Evolutionary conservation across 805 yeast genomes (phyloP), one percentile per base, ranked within the genome.

Genomic region (Suhomyces kilbournensis): DNA sequence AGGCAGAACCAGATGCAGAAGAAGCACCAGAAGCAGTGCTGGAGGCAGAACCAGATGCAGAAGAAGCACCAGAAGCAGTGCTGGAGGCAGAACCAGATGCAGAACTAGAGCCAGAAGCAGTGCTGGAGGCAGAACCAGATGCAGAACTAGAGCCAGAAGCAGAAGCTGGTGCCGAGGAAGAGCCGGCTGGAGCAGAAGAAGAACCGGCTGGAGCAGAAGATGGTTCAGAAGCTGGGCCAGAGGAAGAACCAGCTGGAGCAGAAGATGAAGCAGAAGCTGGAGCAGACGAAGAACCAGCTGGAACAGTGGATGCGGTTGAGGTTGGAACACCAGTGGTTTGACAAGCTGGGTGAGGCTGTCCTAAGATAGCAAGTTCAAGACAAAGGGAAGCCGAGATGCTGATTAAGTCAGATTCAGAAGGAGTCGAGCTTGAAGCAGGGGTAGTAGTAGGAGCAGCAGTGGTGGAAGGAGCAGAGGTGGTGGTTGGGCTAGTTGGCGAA

Each of bases 21-120:
- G 30, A 8, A 9, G 17, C 30, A 10, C 14, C 22, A 35, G 44
- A 39, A 7, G 54, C 15, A 25, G 28, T 1, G n/a, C 30, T 20
- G 22, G 19, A 23, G 9, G 50, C 49, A 6, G 46, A 20, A 12
- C 47, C 39, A 14, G 54, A 32, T 5, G 49, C 22, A n/a, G 53
- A 19, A 12, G 48, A 9, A 20, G 48, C 7, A 15, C 28, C 26
- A 1, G 22, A 17, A 23, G 49, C 35, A 30, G 43, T n/a, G 19
- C 60, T 72, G 19, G 76, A 68, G 4, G 73, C 72, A 28, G 80
- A 80, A 73, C 76, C 70, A 61, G 68, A 62, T 25, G 76, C 78
- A 47, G 77, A 56, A 2, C 78, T 71, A 40, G 60, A 58, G 10
- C 80, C 80, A 48, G 74, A 66, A 12, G 62, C 52, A 14, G 79